A percentile compares a stretch with the other conserved stretches of the same genome.
These are phyloP conservation scores for Ustilago tritici DNA, from an alignment of 1,284 basidiomycete species.

Conservation along the genomic window DNA sequence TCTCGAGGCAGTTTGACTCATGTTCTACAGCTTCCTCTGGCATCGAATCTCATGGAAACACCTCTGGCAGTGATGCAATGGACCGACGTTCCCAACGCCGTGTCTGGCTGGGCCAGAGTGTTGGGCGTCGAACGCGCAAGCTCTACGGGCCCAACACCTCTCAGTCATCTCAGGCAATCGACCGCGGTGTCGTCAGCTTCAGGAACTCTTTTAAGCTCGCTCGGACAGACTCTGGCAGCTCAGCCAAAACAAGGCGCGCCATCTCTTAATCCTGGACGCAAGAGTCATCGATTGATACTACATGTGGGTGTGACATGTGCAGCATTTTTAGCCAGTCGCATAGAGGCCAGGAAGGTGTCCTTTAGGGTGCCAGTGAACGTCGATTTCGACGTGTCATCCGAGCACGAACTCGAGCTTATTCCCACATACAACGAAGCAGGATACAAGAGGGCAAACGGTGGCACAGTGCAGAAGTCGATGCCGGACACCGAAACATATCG, in stretches of 20 bases:
- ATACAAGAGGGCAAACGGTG: slow-evolving; percentile 16
- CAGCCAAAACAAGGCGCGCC: background rate
- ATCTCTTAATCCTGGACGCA: slow-evolving; percentile 13
- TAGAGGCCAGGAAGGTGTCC: slow-evolving; percentile 37
- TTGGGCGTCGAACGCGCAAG: slow-evolving; percentile 45
- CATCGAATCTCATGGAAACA: slow-evolving; percentile 29
- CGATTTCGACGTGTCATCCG: slow-evolving; percentile 30
- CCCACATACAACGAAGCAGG: slow-evolving; percentile 8
- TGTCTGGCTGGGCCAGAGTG: slow-evolving; percentile 51
- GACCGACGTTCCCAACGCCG: slow-evolving; percentile 51
- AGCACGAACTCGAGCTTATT: slow-evolving; percentile 39
- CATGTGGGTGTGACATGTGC: slow-evolving; percentile 43
- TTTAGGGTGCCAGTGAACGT: slow-evolving; percentile 26
- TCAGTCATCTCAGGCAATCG: slow-evolving; percentile 20
- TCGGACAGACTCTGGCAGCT: background rate
- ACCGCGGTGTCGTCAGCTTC: background rate
- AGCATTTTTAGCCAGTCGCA: slow-evolving; percentile 42
- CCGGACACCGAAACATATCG: background rate
- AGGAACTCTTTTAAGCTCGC: background rate
- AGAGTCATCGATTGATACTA: slow-evolving; percentile 21
- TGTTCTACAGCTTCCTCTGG: slow-evolving; percentile 40
- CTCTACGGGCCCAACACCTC: slow-evolving; percentile 20
- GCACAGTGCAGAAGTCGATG: background rate
- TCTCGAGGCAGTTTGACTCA: slow-evolving; percentile 48
- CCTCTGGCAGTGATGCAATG: slow-evolving; percentile 46